Percentiles rank a stretch among this genome's conserved stretches.
phyloP scores from a whole-genome alignment of 805 yeast genomes.

The Osmozyma mogii region DNA sequence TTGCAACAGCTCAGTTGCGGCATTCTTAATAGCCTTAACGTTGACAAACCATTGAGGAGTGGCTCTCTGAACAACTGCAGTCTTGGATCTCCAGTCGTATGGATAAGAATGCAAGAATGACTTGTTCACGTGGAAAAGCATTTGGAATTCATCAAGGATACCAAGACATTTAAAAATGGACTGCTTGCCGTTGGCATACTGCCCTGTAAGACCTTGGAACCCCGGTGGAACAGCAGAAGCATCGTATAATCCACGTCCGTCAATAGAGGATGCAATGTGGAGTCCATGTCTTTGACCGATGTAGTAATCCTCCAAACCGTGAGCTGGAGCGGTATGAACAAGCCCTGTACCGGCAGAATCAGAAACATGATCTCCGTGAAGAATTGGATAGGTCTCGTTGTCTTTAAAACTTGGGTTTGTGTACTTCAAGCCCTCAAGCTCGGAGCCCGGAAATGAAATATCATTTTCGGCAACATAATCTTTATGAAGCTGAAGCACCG shows the following conservation, averaged over 20 bases:
- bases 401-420: conserved; percentile 43
- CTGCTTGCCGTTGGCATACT: conserved; percentile 8
- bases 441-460: conserved; percentile 15
- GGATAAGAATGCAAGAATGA: conserved; percentile 80
- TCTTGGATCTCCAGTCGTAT: conserved; percentile 94
- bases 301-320: conserved; percentile 88
- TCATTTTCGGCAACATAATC: conserved; percentile 1
- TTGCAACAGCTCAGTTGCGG: conserved; percentile 52
- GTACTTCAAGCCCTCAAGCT: conserved; percentile 34
- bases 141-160: conserved; percentile 31
- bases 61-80: conserved; percentile 89
- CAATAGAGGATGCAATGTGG: conserved; percentile 68
- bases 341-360: conserved; percentile 84
- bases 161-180: conserved; percentile 27
- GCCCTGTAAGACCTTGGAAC: conserved; percentile 18
- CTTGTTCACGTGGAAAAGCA: conserved; percentile 42
- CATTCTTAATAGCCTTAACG: conserved; percentile 60
- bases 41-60: conserved; percentile 98
- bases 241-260: conserved; percentile 61
- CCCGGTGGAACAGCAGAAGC: conserved; percentile 42
- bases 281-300: conserved; percentile 54
- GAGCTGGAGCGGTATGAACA: conserved; percentile 97
- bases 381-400: conserved; percentile 41
- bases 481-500: conserved; percentile 25
- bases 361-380: conserved; percentile 79